A percentile compares a stretch with the other conserved stretches of the same genome.
Evolutionary conservation across 768 basidiomycete genomes (phyloP).

Genomic region (Leccinum boreale): DNA sequence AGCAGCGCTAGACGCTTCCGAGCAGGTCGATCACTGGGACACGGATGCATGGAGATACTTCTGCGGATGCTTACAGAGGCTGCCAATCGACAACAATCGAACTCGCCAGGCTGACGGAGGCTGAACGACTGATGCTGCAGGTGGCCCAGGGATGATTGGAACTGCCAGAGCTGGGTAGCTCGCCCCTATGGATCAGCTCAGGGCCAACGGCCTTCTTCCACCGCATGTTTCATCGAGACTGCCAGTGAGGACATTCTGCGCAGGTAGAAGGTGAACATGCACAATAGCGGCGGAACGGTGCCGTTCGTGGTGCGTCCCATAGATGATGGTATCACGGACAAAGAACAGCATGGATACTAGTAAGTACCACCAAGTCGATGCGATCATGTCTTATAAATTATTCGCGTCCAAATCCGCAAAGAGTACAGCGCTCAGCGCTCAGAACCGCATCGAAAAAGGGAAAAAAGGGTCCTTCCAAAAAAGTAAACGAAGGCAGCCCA

Average conservation of each 20-base stretch:
- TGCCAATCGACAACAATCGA: slow-evolving; percentile 24
- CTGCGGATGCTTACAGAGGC: slow-evolving; percentile 24
- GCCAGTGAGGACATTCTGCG: slow-evolving; percentile 17
- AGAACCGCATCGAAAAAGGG: background rate
- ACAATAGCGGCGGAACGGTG: background rate
- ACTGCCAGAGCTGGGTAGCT: slow-evolving; percentile 31
- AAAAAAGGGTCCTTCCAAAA: background rate
- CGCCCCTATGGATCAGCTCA: slow-evolving; percentile 24
- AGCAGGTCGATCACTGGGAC: slow-evolving; percentile 29
- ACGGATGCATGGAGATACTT: slow-evolving; percentile 31
- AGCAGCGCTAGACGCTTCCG: slow-evolving; percentile 21
- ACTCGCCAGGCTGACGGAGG: slow-evolving; percentile 8
- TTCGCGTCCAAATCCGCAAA: background rate
- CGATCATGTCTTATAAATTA: slow-evolving; percentile 3
- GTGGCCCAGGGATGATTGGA: slow-evolving; percentile 30
- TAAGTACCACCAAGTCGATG: background rate
- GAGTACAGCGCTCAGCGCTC: too few species aligned
- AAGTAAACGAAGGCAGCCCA: background rate
- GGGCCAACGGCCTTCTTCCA: slow-evolving; percentile 12
- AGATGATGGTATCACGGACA: background rate
- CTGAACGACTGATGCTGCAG: slow-evolving; percentile 21
- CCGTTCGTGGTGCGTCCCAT: background rate
- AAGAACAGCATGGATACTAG: background rate
- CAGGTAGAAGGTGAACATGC: slow-evolving; percentile 20
- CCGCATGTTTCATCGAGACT: slow-evolving; percentile 13